These are phyloP conservation scores for Moesziomyces aphidis DNA, from an alignment of 1,284 basidiomycete species.

Conservation along the genomic window DNA sequence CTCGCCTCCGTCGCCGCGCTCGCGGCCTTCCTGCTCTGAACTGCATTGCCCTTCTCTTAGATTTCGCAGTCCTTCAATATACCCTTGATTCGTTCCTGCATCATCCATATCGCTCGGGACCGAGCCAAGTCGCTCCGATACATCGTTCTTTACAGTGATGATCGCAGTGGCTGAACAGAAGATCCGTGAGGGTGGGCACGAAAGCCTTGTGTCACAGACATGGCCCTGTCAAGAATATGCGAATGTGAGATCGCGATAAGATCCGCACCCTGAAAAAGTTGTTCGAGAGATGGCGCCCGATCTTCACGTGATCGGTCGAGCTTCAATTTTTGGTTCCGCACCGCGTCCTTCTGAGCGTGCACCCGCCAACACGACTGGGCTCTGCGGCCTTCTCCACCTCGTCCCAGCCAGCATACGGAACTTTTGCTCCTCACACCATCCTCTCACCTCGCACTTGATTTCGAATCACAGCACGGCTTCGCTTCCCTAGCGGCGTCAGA, in stretches of 20 bases:
- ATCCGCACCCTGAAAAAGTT: neutral
- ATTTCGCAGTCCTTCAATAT: neutral
- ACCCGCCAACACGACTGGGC: neutral
- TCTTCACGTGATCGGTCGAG: constrained; percentile 29
- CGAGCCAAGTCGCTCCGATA: too few relatives aligned
- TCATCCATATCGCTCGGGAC: neutral
- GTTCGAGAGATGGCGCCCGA: constrained; percentile 4
- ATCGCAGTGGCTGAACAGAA: neutral
- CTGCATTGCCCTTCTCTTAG: neutral
- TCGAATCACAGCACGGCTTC: neutral
- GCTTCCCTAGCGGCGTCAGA: neutral
- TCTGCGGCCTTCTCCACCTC: neutral
- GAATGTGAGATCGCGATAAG: neutral
- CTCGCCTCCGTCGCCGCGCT: constrained; percentile 17
- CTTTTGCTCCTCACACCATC: neutral
- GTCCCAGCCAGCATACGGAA: too few relatives aligned
- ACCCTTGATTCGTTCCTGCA: constrained; percentile 1
- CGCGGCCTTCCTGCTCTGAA: constrained; percentile 18
- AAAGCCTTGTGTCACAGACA: neutral
- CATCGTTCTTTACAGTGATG: too few relatives aligned
- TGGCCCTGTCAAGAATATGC: neutral
- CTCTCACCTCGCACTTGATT: neutral
- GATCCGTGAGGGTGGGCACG: neutral
- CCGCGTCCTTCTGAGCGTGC: constrained; percentile 11
- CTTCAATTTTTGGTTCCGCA: constrained; percentile 11